Conservation (phyloP, 345 rosid species). For the Tarenaya hassleriana region DNA sequence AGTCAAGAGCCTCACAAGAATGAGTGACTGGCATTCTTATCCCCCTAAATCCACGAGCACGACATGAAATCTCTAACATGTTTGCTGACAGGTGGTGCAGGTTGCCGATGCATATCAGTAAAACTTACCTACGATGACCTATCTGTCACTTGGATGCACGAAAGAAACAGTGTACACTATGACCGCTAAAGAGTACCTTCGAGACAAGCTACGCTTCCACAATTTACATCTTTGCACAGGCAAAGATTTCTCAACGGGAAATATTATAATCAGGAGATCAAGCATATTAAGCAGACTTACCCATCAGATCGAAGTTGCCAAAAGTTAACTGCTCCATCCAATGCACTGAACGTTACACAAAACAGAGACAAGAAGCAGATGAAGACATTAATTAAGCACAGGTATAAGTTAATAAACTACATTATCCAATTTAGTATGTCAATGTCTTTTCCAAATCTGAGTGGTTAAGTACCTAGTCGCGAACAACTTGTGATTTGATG, state of each 20-base stretch:
- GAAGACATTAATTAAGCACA: slow-evolving; percentile 10
- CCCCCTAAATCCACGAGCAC: slow-evolving; percentile 1
- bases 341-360: slow-evolving; percentile 26
- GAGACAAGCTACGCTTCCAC: neutral
- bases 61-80: neutral
- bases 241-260: neutral
- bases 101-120: slow-evolving; percentile 5
- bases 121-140: neutral
- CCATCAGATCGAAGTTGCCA: slow-evolving; percentile 31
- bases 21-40: neutral
- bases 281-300: slow-evolving; percentile 14
- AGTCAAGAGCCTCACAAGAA: neutral
- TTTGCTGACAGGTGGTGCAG: neutral
- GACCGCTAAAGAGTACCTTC: too few relatives aligned
- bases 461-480: slow-evolving; percentile 23
- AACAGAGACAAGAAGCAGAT: neutral
- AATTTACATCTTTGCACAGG: neutral
- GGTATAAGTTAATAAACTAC: neutral
- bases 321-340: slow-evolving; percentile 31
- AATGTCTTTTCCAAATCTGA: slow-evolving; percentile 3
- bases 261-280: slow-evolving; percentile 15
- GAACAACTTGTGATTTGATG: slow-evolving; percentile 25
- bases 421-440: slow-evolving; percentile 3
- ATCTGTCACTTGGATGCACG: neutral
- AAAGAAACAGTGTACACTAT: too few relatives aligned